Evolutionary conservation across 1,139 yeast species (phyloP).

Genomic region (Zygosaccharomyces pseudobailii): DNA sequence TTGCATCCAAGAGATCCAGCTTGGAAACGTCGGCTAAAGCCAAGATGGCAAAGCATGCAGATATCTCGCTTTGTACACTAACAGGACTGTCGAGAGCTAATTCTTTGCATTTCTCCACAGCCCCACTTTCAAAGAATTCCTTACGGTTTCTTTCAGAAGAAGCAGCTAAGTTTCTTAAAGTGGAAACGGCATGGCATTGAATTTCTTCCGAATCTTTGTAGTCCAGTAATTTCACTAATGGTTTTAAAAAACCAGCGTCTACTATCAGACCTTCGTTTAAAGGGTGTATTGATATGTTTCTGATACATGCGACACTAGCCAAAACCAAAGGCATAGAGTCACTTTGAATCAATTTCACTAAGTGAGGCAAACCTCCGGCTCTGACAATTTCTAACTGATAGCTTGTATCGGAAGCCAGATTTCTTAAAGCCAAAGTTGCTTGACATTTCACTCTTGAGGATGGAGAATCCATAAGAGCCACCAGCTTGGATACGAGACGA

Average conservation of each 20-base stretch:
- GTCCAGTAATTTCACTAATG: slow-evolving; percentile 79
- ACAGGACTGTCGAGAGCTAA: slow-evolving; percentile 80
- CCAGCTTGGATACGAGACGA: slow-evolving; percentile 82
- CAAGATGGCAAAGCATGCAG: slow-evolving; percentile 94
- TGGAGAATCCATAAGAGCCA: slow-evolving; percentile 84
- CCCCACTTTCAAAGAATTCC: slow-evolving; percentile 91
- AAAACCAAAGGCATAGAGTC: slow-evolving; percentile 87
- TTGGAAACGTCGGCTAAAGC: slow-evolving; percentile 96
- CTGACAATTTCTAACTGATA: slow-evolving; percentile 94
- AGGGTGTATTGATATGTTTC: slow-evolving; percentile 95
- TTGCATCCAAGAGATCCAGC: slow-evolving; percentile 75
- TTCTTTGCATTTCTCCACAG: slow-evolving; percentile 88
- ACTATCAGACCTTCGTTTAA: slow-evolving; percentile 91
- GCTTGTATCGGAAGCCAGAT: slow-evolving; percentile 85
- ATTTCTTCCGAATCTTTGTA: slow-evolving; percentile 89
- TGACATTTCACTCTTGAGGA: slow-evolving; percentile 96
- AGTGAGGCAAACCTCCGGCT: slow-evolving; percentile 91
- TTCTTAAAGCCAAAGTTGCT: slow-evolving; percentile 92
- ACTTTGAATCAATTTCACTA: slow-evolving; percentile 81
- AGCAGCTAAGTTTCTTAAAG: slow-evolving; percentile 93
- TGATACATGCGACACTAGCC: slow-evolving; percentile 96
- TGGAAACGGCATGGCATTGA: slow-evolving; percentile 96
- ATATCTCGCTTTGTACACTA: slow-evolving; percentile 89
- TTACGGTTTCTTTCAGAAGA: slow-evolving; percentile 88
- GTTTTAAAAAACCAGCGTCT: slow-evolving; percentile 91